Base-by-base conservation (phyloP, 2,329 filamentous ascomycete species). In the Metarhizium album region DNA sequence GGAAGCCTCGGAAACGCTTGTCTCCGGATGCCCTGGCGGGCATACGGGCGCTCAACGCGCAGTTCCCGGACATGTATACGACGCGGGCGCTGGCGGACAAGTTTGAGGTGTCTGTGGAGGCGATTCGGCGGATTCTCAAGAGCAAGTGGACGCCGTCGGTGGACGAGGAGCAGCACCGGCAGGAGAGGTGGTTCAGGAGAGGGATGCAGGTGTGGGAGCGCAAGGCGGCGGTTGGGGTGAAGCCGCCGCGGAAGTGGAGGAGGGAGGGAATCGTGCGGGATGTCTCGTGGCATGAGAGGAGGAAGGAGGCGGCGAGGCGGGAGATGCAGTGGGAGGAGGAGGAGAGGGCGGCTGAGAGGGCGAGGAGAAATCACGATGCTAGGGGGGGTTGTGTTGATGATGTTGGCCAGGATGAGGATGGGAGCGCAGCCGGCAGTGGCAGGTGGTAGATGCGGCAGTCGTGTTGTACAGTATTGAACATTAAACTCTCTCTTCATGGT, bases 21-120 rank as follows among this genome's bases (percentile, higher is more conserved):
- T 97, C 93, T 0, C 93, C 93, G 0, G 91, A 97, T 66, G 89
- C 90, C 1, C 74, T 96, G 31, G 84, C 87, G n/a, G 90, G 90
- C 42, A 95, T 98, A 58, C 83, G 90, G 42, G 84, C 87, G 20
- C 74, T 98, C 33, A 82, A 96, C 65, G 72, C 77, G 24, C 83
- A 89, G 58, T 84, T 89, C 55, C 89, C 91, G 0, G 76, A 85
- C 2, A 75, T 78, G 52, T 96, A 90, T 70, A 86, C 84, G 3
- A 94, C 86, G 1, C 67, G 76, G 16, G 76, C 81, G 33, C 80
- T 97, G 14, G 81, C 91, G 1, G 63, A 82, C 1, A 81, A 89
- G 58, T 98, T 97, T 68, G 76, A 90, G 65, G 75, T 96, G n/a
- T 90, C 89, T 1, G 75, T 87, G 2, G 93, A 98, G 64, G 87